Evolutionary conservation across 805 yeast species (phyloP).

Genomic region (Wickerhamiella sergipiensis): DNA sequence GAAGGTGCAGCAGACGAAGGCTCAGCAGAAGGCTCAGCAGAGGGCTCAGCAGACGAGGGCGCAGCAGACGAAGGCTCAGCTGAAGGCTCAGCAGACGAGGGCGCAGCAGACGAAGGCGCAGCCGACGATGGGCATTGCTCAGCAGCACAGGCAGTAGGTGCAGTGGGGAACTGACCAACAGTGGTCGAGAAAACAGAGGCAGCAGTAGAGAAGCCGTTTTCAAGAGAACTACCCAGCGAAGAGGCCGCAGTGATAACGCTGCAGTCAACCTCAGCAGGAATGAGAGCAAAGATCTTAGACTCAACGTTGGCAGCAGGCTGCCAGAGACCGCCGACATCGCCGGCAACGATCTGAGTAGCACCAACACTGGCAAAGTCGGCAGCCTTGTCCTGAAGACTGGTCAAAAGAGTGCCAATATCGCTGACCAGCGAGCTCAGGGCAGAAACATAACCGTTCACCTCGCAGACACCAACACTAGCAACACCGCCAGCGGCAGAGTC

Average conservation of each 20-base stretch:
- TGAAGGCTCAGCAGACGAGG: conserved; percentile 2
- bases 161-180: background rate
- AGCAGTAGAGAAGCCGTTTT: background rate
- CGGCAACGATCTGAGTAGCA: conserved; percentile 12
- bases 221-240: background rate
- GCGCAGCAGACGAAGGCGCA: conserved; percentile 7
- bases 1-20: conserved; percentile 23
- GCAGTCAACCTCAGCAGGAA: background rate
- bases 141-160: background rate
- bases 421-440: conserved; percentile 3
- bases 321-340: conserved; percentile 11
- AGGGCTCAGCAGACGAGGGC: conserved; percentile 8
- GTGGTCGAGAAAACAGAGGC: background rate
- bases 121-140: background rate
- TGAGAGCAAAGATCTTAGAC: background rate
- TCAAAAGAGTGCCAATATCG: conserved; percentile 10
- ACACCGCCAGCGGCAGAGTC: conserved; percentile 6
- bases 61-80: background rate
- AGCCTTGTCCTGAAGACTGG: conserved; percentile 13
- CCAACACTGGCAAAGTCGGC: conserved; percentile 12
- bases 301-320: conserved; percentile 10
- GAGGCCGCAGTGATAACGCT: background rate
- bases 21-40: conserved; percentile 46
- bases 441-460: conserved; percentile 2
- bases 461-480: conserved; percentile 1